Evolutionary conservation across 1,284 basidiomycete genomes (phyloP).

Genomic region (Sporisorium graminicola): DNA sequence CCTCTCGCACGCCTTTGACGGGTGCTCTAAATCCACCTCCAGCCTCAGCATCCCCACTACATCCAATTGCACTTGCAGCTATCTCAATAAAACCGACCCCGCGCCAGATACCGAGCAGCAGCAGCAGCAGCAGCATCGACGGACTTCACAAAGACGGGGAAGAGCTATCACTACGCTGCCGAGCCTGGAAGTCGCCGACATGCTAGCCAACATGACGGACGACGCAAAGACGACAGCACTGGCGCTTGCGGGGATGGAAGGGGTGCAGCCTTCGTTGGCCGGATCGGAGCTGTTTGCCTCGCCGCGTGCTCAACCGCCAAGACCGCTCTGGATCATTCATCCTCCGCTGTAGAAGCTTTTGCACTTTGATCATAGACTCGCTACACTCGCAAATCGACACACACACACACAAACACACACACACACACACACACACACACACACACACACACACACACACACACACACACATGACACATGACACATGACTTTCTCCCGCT

Average conservation of each 20-base stretch:
- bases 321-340: constrained; percentile 24
- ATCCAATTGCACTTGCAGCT: not conserved
- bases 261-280: not conserved
- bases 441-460: too few relatives aligned
- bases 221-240: constrained; percentile 27
- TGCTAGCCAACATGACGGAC: constrained; percentile 40
- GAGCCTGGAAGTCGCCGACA: constrained; percentile 22
- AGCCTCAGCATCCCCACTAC: not conserved
- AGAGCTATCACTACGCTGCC: not conserved
- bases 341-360: constrained; percentile 26
- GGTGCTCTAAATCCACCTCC: not conserved
- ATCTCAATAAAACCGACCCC: not conserved
- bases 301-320: not conserved
- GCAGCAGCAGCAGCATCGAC: not conserved
- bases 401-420: too few relatives aligned
- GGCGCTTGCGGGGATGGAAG: constrained; percentile 35
- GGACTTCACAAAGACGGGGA: too few relatives aligned
- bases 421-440: too few relatives aligned
- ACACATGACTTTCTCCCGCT: too few relatives aligned
- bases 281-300: not conserved
- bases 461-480: too few relatives aligned
- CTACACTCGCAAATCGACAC: too few relatives aligned
- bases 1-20: constrained; percentile 12
- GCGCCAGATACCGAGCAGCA: too few relatives aligned
- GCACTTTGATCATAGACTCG: not conserved